These are phyloP conservation scores for Boletus speciosus DNA, from an alignment of 768 basidiomycete species.

Conservation along the genomic window DNA sequence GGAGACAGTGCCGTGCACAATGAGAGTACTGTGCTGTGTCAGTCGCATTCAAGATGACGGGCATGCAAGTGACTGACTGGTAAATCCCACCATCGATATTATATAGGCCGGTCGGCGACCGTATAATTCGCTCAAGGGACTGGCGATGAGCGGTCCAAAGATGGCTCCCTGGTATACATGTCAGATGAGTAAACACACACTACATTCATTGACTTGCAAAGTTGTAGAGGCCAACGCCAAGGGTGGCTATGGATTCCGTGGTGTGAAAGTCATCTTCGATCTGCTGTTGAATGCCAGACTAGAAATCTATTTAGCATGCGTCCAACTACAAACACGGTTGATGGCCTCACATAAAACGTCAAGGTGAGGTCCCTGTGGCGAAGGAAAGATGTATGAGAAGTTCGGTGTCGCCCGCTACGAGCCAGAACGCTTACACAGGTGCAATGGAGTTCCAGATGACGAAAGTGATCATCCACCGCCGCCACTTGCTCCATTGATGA, in stretches of 20 bases:
- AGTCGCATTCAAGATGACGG: not conserved
- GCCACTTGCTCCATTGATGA: slow-evolving; percentile 27
- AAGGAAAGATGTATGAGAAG: not conserved
- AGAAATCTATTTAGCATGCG: not conserved
- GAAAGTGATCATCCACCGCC: slow-evolving; percentile 27
- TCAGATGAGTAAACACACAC: not conserved
- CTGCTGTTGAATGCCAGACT: slow-evolving; percentile 30
- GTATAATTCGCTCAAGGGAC: slow-evolving; percentile 25
- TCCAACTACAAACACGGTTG: not conserved
- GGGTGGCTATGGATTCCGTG: slow-evolving; percentile 21
- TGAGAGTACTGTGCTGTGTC: slow-evolving; percentile 19
- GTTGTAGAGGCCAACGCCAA: slow-evolving; percentile 26
- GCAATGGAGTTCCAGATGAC: slow-evolving; percentile 30
- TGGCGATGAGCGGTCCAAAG: slow-evolving; percentile 25
- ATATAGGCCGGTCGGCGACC: slow-evolving; percentile 25
- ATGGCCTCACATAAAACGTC: slow-evolving; percentile 27
- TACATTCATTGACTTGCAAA: slow-evolving; percentile 16
- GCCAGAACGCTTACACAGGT: slow-evolving; percentile 21
- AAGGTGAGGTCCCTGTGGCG: slow-evolving; percentile 20
- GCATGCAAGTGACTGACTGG: slow-evolving; percentile 11
- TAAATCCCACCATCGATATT: slow-evolving; percentile 20
- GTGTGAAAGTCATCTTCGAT: slow-evolving; percentile 22
- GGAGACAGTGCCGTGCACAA: slow-evolving; percentile 24
- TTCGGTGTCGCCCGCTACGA: not conserved
- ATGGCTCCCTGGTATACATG: slow-evolving; percentile 15